Percentiles rank a stretch among this genome's conserved stretches.
Conservation (phyloP, 2,329 filamentous ascomycete species). For the Madurella fahalii region DNA sequence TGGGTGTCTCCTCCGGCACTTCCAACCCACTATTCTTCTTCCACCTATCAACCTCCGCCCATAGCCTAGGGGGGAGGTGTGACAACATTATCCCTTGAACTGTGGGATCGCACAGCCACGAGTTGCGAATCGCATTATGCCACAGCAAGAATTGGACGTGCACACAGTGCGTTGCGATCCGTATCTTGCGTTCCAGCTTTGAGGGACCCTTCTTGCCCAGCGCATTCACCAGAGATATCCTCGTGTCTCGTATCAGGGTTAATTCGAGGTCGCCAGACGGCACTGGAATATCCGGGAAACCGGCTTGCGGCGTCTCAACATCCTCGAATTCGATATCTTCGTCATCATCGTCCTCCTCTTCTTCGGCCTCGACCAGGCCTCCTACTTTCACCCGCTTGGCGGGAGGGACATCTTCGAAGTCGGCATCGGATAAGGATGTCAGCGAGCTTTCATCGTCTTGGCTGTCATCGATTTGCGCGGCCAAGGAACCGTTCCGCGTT, state of each 20-base stretch:
- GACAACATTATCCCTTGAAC: slow-evolving; percentile 72
- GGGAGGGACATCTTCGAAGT: slow-evolving; percentile 50
- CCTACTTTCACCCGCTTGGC: slow-evolving; percentile 20
- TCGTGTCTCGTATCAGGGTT: slow-evolving; percentile 58
- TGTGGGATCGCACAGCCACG: slow-evolving; percentile 74
- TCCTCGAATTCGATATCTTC: slow-evolving; percentile 63
- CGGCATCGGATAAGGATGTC: slow-evolving; percentile 53
- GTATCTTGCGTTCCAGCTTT: slow-evolving; percentile 76
- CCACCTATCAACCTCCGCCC: slow-evolving; percentile 71
- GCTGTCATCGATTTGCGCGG: slow-evolving; percentile 41
- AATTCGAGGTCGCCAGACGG: slow-evolving; percentile 68
- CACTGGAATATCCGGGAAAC: slow-evolving; percentile 41
- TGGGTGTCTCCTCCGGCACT: slow-evolving; percentile 34
- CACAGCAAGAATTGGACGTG: slow-evolving; percentile 86
- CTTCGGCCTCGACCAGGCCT: slow-evolving; percentile 36
- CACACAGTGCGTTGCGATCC: slow-evolving; percentile 76
- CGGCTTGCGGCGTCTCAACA: slow-evolving; percentile 39
- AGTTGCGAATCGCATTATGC: slow-evolving; percentile 83
- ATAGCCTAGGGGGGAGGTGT: slow-evolving; percentile 64
- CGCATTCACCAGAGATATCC: slow-evolving; percentile 58
- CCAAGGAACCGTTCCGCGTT: slow-evolving; percentile 38
- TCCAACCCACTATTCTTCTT: slow-evolving; percentile 62
- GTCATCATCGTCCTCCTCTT: slow-evolving; percentile 50
- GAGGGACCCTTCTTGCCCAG: slow-evolving; percentile 77
- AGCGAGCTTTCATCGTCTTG: slow-evolving; percentile 42